Conservation (phyloP, 352 stramenopile genomes). For the Elongisporangium undulatum region DNA sequence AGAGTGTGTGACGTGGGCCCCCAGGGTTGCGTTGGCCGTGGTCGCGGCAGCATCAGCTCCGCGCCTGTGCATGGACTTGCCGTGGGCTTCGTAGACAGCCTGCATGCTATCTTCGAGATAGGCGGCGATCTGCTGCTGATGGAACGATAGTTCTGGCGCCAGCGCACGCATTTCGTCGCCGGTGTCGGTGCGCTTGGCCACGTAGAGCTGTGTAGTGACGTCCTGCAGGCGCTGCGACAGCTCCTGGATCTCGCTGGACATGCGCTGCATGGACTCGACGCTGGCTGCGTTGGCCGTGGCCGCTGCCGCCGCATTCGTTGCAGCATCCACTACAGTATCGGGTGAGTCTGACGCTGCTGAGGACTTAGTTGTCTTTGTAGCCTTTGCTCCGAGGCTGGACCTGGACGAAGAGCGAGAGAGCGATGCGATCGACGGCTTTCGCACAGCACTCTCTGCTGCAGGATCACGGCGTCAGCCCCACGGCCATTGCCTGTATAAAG, state of each 20-base stretch:
- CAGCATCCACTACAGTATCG: not conserved
- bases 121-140: constrained; percentile 40
- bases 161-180: not conserved
- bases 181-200: constrained; percentile 6
- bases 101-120: constrained; percentile 44
- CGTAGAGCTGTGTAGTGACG: constrained; percentile 2
- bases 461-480: not conserved
- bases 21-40: constrained; percentile 21
- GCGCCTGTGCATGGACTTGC: not conserved
- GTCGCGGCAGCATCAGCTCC: not conserved
- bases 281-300: not conserved
- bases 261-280: constrained; percentile 18
- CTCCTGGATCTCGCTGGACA: constrained; percentile 19
- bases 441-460: not conserved
- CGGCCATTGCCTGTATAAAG: not conserved
- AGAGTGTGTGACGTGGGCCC: constrained; percentile 48
- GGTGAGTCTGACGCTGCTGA: not conserved
- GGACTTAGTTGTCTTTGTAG: not conserved
- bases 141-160: constrained; percentile 9
- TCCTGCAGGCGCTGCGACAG: constrained; percentile 22
- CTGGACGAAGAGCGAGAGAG: not conserved
- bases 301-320: not conserved
- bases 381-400: not conserved
- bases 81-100: constrained; percentile 27
- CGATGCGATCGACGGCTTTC: not conserved